phyloP scores from a whole-genome alignment of 1,284 basidiomycete species.

The Termitomyces sp. region DNA sequence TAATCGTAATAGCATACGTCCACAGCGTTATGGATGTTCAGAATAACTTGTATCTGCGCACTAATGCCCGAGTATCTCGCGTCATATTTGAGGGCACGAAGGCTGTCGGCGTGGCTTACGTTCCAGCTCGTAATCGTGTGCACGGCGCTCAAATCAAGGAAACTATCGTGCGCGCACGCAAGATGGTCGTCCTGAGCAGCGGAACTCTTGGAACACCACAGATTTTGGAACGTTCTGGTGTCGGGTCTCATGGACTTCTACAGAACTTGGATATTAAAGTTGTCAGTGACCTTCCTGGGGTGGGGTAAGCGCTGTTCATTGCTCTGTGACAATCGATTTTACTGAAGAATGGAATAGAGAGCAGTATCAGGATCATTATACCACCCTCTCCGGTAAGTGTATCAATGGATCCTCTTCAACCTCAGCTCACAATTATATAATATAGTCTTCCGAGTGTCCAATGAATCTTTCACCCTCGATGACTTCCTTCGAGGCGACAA shows the following conservation, averaged over 20 bases:
- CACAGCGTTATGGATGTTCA: slow-evolving; percentile 69
- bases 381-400: slow-evolving; percentile 53
- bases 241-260: slow-evolving; percentile 51
- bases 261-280: slow-evolving; percentile 55
- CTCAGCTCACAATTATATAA: background rate
- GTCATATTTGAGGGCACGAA: slow-evolving; percentile 70
- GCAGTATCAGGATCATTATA: slow-evolving; percentile 72
- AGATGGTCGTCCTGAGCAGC: slow-evolving; percentile 59
- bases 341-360: slow-evolving; percentile 35
- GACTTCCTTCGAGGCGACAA: slow-evolving; percentile 67
- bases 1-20: slow-evolving; percentile 46
- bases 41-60: slow-evolving; percentile 55
- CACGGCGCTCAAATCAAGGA: slow-evolving; percentile 50
- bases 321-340: background rate
- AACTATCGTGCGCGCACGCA: slow-evolving; percentile 60
- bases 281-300: slow-evolving; percentile 66
- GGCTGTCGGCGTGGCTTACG: slow-evolving; percentile 67
- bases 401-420: background rate
- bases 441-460: slow-evolving; percentile 61
- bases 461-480: slow-evolving; percentile 58
- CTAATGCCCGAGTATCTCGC: slow-evolving; percentile 61
- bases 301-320: slow-evolving; percentile 43
- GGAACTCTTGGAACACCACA: slow-evolving; percentile 68
- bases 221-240: slow-evolving; percentile 69
- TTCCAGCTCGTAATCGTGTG: slow-evolving; percentile 56